Base-by-base conservation (phyloP, 202 grass and related monocot genomes). In the Thinopyrum obtusiflorum region DNA sequence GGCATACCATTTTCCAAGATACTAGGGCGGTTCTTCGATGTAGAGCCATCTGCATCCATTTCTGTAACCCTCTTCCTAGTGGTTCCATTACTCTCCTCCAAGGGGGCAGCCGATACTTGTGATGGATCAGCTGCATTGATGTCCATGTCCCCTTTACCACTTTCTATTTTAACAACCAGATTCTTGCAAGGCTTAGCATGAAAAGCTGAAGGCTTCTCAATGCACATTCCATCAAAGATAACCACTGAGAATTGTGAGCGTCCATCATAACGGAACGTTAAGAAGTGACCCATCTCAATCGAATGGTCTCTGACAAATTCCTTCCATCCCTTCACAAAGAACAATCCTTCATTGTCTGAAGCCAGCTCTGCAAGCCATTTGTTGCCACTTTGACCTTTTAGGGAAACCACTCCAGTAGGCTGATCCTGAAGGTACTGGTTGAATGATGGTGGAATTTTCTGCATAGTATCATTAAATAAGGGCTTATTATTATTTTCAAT, bases 361-460 rank as follows among this genome's bases (percentile, higher is more conserved):
- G 79, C 73, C 37, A 98, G 80, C n/a, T 88, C 67, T 53, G 55
- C 89, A 77, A 65, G n/a, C 96, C 96, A 98, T 33, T 18, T 84
- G 57, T 91, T 86, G 5, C 91, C 91, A 36, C 93, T 91, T 14
- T 83, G 89, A 67, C 91, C 91, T 81, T 46, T 93, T 40, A 98
- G 82, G 18, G 67, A 92, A 67, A 90, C 80, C 2, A 21, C 40
- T 47, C 90, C 84, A 11, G 86, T 61, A 72, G 89, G 83, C 73
- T 83, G 75, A 26, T 70, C 87, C 70, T 86, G 70, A 61, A 98
- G 85, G 68, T 92, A 76, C n/a, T 76, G 63, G 28, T 73, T 15
- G 88, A 98, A 98, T 18, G 86, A 51, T 20, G 82, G 33, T 24
- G 96, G 96, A n/a, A 98, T 95, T 87, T 75, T 92, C 96, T 98